Conservation (phyloP, 2,329 filamentous ascomycete species). For the Elsinoe batatas region DNA sequence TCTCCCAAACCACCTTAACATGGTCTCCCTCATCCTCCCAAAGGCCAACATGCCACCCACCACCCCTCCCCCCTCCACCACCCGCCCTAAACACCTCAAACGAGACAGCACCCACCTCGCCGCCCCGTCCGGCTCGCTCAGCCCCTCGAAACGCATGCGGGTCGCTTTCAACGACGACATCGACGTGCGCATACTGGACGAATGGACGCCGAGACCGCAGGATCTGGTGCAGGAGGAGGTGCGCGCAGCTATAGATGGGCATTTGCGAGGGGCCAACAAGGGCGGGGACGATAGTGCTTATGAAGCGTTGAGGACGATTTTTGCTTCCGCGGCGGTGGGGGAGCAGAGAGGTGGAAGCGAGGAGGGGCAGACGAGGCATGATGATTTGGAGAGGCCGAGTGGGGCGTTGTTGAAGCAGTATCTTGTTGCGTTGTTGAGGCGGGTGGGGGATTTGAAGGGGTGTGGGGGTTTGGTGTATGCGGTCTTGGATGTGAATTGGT, state of each 20-base stretch:
- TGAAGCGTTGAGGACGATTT: slow-evolving; percentile 45
- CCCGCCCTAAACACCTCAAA: slow-evolving; percentile 27
- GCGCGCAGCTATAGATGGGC: slow-evolving; percentile 37
- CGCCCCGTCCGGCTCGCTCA: slow-evolving; percentile 27
- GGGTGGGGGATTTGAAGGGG: slow-evolving; percentile 45
- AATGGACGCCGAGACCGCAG: slow-evolving; percentile 42
- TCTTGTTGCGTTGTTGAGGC: slow-evolving; percentile 47
- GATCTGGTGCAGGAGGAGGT: slow-evolving; percentile 54
- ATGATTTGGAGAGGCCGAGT: slow-evolving; percentile 38
- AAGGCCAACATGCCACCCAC: slow-evolving; percentile 26
- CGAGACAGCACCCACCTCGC: slow-evolving; percentile 29
- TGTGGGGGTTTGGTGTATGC: slow-evolving; percentile 50
- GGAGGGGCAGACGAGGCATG: slow-evolving; percentile 18
- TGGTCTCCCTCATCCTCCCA: slow-evolving; percentile 26
- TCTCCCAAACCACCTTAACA: slow-evolving; percentile 11
- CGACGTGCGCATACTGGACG: slow-evolving; percentile 36
- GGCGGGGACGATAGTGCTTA: slow-evolving; percentile 47
- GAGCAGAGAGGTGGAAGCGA: slow-evolving; percentile 16
- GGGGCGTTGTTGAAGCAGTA: slow-evolving; percentile 47
- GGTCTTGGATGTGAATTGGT: slow-evolving; percentile 50
- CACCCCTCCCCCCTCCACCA: slow-evolving; percentile 19
- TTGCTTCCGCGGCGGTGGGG: slow-evolving; percentile 38
- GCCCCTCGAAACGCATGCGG: slow-evolving; percentile 35
- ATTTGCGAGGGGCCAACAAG: slow-evolving; percentile 27
- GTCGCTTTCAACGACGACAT: slow-evolving; percentile 42